A percentile compares a stretch with the other conserved stretches of the same genome.
Evolutionary conservation across 257 asterid genomes (phyloP).

Genomic region (Voacanga thouarsii): DNA sequence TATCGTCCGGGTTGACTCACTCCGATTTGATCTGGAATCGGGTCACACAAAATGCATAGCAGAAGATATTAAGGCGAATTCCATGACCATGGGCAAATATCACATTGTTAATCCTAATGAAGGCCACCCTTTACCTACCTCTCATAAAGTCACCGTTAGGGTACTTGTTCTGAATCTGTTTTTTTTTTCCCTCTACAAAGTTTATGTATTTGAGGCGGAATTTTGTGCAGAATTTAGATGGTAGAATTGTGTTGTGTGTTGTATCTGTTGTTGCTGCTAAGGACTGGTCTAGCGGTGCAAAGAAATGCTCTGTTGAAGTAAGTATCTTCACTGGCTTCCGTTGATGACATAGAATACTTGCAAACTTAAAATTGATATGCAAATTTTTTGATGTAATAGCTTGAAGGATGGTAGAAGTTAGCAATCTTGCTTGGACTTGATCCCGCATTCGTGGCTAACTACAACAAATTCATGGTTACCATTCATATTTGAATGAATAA

Average conservation of each 20-base stretch:
- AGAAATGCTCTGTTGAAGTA: slow-evolving; percentile 92
- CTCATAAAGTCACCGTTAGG: slow-evolving; percentile 86
- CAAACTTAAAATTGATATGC: not conserved
- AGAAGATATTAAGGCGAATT: too few relatives aligned
- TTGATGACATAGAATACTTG: not conserved
- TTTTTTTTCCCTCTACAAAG: not conserved
- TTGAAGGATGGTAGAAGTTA: not conserved
- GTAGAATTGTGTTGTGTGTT: not conserved
- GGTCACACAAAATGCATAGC: slow-evolving; percentile 91
- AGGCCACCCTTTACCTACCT: slow-evolving; percentile 76
- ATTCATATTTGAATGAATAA: not conserved
- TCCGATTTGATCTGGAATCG: slow-evolving; percentile 81
- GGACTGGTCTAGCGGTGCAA: slow-evolving; percentile 89
- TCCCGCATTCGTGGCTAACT: not conserved
- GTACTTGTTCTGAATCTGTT: slow-evolving; percentile 29
- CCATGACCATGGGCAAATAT: too few relatives aligned
- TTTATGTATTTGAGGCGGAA: not conserved
- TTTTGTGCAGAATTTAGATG: not conserved
- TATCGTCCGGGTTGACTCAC: slow-evolving; percentile 48
- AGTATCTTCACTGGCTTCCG: slow-evolving; percentile 18
- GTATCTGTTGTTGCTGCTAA: slow-evolving; percentile 84
- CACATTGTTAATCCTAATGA: slow-evolving; percentile 74
- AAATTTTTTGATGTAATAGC: not conserved
- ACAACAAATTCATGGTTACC: not conserved
- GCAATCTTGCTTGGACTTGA: not conserved